Conservation (phyloP, 352 stramenopile species). For the Pythium dissotocum region DNA sequence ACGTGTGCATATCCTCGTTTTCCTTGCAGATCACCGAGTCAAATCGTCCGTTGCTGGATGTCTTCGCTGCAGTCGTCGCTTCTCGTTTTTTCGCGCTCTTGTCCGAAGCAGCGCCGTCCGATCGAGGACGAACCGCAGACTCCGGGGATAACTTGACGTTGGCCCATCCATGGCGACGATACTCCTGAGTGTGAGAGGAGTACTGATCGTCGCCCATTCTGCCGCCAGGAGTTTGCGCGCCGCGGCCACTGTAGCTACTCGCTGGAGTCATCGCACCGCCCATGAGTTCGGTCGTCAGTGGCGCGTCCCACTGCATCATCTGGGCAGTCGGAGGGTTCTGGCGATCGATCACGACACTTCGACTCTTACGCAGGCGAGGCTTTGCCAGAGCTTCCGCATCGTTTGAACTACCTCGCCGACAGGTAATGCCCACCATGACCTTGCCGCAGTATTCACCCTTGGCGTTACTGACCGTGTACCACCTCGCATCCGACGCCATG, state of each 20-base stretch:
- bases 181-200: constrained; percentile 29
- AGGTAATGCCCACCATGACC: constrained; percentile 80
- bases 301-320: constrained; percentile 73
- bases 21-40: constrained; percentile 83
- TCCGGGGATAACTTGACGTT: constrained; percentile 83
- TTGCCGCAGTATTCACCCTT: constrained; percentile 89
- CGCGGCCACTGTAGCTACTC: constrained; percentile 20
- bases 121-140: constrained; percentile 48
- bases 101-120: constrained; percentile 47
- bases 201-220: constrained; percentile 17
- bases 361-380: constrained; percentile 72
- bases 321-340: constrained; percentile 66
- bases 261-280: constrained; percentile 26
- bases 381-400: constrained; percentile 29
- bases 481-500: constrained; percentile 72
- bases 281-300: constrained; percentile 18
- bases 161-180: constrained; percentile 70
- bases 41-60: constrained; percentile 17
- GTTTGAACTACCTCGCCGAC: constrained; percentile 35
- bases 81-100: constrained; percentile 40
- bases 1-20: constrained; percentile 87
- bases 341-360: constrained; percentile 73
- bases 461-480: constrained; percentile 84
- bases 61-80: constrained; percentile 24
- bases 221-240: constrained; percentile 16